A percentile compares a stretch with the other conserved stretches of the same genome.
These are phyloP conservation scores for Globisporangium nodosum DNA, from an alignment of 352 stramenopile genomes.

Conservation along the genomic window DNA sequence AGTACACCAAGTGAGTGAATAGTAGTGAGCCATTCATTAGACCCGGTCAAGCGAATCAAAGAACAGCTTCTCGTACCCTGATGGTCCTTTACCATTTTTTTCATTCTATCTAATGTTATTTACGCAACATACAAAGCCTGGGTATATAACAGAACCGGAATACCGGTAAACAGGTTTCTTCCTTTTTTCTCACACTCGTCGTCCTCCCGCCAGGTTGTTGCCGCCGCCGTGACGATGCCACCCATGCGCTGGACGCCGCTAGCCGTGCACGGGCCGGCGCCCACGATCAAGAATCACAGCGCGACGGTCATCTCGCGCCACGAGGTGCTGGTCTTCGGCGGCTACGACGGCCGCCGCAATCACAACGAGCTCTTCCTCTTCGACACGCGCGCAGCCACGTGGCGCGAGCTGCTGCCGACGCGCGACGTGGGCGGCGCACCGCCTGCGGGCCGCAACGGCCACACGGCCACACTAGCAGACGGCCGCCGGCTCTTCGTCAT, in stretches of 20 bases:
- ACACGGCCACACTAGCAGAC: conserved; percentile 92
- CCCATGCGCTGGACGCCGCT: conserved; percentile 67
- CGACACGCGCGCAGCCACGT: conserved; percentile 76
- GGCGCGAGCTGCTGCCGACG: conserved; percentile 36
- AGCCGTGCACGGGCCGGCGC: conserved; percentile 29
- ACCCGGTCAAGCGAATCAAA: too few relatives aligned
- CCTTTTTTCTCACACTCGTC: background rate
- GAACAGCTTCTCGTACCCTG: too few relatives aligned
- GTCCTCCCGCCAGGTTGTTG: too few relatives aligned
- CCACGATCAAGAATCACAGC: conserved; percentile 88
- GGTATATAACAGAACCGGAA: too few relatives aligned
- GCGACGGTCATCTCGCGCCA: conserved; percentile 49
- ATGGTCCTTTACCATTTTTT: too few relatives aligned
- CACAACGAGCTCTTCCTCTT: conserved; percentile 91
- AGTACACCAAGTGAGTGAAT: conserved; percentile 71
- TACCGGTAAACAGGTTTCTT: background rate
- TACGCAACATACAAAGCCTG: too few relatives aligned
- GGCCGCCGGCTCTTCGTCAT: conserved; percentile 88
- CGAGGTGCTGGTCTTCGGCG: conserved; percentile 87
- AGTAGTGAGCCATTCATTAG: too few relatives aligned
- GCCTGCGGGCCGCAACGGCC: conserved; percentile 90
- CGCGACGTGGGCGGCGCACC: conserved; percentile 34
- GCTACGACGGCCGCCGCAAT: conserved; percentile 94
- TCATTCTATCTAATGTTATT: too few relatives aligned
- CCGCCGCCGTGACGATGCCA: conserved; percentile 7